A percentile compares a stretch with the other conserved stretches of the same genome.
Conservation (phyloP, 225 moss, liverwort and hornwort species). For the Bryum argenteum region DNA sequence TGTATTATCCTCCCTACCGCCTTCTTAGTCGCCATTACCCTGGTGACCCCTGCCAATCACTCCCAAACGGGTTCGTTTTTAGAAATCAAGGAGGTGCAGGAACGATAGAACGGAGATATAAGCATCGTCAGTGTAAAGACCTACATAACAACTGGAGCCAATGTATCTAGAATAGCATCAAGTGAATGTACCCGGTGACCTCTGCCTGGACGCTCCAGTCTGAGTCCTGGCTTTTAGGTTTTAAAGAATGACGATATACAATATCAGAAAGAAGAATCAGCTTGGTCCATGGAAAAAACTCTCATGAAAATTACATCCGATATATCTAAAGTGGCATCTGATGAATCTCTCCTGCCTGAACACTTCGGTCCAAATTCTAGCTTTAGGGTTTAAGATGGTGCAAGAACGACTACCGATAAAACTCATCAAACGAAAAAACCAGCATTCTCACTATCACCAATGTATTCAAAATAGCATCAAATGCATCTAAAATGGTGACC, state of each 20-base stretch:
- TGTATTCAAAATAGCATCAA: no score
- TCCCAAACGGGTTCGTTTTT: not conserved
- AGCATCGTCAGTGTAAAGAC: no score
- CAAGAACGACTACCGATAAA: no score
- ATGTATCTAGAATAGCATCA: no score
- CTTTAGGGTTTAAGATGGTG: no score
- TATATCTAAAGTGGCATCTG: not conserved
- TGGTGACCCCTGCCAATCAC: not conserved
- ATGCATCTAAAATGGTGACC: no score
- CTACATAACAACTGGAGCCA: no score
- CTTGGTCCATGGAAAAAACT: not conserved
- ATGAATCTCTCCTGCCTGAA: no score
- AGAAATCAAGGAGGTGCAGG: not conserved
- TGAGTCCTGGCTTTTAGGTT: not conserved
- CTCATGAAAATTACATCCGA: not conserved
- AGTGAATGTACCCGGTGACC: not conserved
- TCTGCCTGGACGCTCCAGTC: not conserved
- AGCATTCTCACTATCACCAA: no score
- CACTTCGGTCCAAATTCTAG: no score
- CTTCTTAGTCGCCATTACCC: constrained; percentile 63
- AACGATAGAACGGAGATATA: no score
- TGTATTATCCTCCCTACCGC: constrained; percentile 70
- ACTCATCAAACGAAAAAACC: no score
- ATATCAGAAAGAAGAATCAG: not conserved
- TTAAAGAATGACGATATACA: not conserved